phyloP scores from a whole-genome alignment of 2,329 filamentous ascomycete species.

The Penicillium rolfsii region DNA sequence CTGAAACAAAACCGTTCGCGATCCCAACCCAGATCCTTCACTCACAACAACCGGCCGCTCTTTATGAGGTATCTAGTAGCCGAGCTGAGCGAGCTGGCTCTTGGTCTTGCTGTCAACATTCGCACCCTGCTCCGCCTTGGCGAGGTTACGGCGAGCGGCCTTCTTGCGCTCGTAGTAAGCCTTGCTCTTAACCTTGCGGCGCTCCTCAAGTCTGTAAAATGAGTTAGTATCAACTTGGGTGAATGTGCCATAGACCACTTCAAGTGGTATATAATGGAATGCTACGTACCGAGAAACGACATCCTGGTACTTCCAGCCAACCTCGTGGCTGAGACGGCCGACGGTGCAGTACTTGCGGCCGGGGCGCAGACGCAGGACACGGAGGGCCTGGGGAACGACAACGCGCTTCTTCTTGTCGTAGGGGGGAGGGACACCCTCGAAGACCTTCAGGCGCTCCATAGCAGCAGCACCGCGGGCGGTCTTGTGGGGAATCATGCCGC shows the following conservation, averaged over 20 bases:
- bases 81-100: constrained; percentile 84
- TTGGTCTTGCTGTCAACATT: constrained; percentile 83
- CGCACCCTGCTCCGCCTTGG: constrained; percentile 90
- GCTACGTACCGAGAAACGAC: constrained; percentile 89
- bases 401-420: constrained; percentile 99
- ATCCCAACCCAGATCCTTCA: constrained; percentile 46
- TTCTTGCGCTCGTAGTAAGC: constrained; percentile 99
- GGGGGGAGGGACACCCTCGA: constrained; percentile 97
- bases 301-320: constrained; percentile 99
- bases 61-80: constrained; percentile 70
- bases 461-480: constrained; percentile 95
- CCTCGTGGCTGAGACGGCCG: constrained; percentile 95
- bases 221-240: constrained; percentile 10
- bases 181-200: constrained; percentile 98
- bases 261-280: neutral
- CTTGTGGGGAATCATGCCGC: constrained; percentile 99
- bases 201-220: constrained; percentile 84
- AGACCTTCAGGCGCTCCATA: constrained; percentile 98
- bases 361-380: constrained; percentile 94
- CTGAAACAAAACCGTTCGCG: constrained; percentile 46
- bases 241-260: neutral
- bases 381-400: constrained; percentile 97
- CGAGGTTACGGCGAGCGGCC: constrained; percentile 85
- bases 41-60: constrained; percentile 46
- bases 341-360: constrained; percentile 99